These are phyloP conservation scores for Santalum album DNA, from an alignment of 164 flowering plant species.

Conservation along the genomic window DNA sequence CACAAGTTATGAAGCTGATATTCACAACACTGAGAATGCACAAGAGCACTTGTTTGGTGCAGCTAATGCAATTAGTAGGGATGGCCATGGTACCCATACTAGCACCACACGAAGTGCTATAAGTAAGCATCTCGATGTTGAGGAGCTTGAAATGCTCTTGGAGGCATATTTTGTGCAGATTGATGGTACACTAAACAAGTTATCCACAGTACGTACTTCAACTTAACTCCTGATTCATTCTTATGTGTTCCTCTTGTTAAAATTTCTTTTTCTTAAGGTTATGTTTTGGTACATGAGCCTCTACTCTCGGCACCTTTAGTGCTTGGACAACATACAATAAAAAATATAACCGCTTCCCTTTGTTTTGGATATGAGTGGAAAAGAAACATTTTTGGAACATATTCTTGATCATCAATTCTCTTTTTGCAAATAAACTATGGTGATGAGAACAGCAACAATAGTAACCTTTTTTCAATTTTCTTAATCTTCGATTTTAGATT, in stretches of 20 bases:
- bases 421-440: too few species aligned
- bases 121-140: constrained; percentile 74
- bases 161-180: constrained; percentile 97
- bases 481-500: too few species aligned
- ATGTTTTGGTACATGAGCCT: too few species aligned
- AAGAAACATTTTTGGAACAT: too few species aligned
- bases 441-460: too few species aligned
- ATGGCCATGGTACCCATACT: constrained; percentile 60
- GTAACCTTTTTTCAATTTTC: too few species aligned
- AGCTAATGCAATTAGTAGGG: constrained; percentile 26
- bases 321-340: too few species aligned
- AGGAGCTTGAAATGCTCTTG: constrained; percentile 94
- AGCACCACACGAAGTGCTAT: constrained; percentile 57
- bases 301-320: too few species aligned
- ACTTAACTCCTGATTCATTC: not conserved
- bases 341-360: too few species aligned
- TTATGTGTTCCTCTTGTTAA: not conserved
- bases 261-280: too few species aligned
- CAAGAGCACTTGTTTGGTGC: constrained; percentile 31
- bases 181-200: constrained; percentile 81
- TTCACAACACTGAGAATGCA: constrained; percentile 21
- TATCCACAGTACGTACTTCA: constrained; percentile 57
- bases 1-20: constrained; percentile 29
- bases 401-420: too few species aligned
- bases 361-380: too few species aligned